These are phyloP conservation scores for Termitomyces bulborhizus DNA, from an alignment of 768 basidiomycete species.

Conservation along the genomic window DNA sequence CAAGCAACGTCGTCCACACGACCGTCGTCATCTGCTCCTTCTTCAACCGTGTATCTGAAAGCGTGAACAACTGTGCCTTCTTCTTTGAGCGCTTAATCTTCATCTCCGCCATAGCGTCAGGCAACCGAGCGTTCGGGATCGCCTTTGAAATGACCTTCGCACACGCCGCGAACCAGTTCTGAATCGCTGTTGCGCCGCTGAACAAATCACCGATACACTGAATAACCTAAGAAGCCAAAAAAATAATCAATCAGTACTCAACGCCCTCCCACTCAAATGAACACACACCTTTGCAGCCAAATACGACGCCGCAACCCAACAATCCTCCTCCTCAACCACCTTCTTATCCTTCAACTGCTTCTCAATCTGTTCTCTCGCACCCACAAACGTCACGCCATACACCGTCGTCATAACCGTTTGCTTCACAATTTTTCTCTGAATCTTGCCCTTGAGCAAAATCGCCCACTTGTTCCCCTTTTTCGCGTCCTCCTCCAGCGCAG, in stretches of 20 bases:
- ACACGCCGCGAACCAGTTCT: slow-evolving; percentile 81
- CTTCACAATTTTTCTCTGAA: slow-evolving; percentile 93
- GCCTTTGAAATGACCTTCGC: slow-evolving; percentile 85
- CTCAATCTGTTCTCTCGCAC: slow-evolving; percentile 93
- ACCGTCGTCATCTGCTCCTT: slow-evolving; percentile 95
- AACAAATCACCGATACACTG: slow-evolving; percentile 88
- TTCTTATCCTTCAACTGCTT: slow-evolving; percentile 75
- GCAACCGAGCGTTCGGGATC: slow-evolving; percentile 66
- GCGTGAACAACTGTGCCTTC: slow-evolving; percentile 10
- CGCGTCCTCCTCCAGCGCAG: slow-evolving; percentile 51
- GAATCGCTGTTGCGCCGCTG: slow-evolving; percentile 86
- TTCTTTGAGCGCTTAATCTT: background rate
- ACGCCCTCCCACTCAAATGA: background rate
- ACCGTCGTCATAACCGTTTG: slow-evolving; percentile 99
- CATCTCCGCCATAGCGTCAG: slow-evolving; percentile 31
- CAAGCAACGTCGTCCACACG: slow-evolving; percentile 95
- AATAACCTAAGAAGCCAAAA: slow-evolving; percentile 43
- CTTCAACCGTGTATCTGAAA: slow-evolving; percentile 38
- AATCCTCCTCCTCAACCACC: slow-evolving; percentile 65
- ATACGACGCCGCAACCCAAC: slow-evolving; percentile 71
- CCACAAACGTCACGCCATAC: slow-evolving; percentile 94
- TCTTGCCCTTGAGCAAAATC: slow-evolving; percentile 60
- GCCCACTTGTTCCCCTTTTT: slow-evolving; percentile 50
- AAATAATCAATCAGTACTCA: background rate
- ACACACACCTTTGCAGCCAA: slow-evolving; percentile 63